Conservation (phyloP, 805 yeast genomes). For the Kurtzmaniella fragi region DNA sequence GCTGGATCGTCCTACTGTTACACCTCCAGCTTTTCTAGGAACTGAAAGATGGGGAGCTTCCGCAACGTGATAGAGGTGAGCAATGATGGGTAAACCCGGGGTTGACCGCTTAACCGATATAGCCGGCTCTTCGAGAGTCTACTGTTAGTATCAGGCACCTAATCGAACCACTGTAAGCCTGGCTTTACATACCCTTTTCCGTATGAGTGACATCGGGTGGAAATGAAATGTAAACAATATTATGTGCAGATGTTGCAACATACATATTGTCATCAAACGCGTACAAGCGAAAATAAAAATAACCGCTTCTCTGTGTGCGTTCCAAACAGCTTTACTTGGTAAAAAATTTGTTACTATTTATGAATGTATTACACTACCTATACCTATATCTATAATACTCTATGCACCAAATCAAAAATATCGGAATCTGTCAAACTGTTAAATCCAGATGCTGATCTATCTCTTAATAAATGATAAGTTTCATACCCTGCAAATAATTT, state of each 20-base stretch:
- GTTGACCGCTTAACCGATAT: background rate
- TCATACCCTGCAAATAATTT: background rate
- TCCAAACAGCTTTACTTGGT: too few species aligned
- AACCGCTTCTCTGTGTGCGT: too few species aligned
- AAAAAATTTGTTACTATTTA: too few species aligned
- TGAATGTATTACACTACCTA: too few species aligned
- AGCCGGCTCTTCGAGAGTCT: too few species aligned
- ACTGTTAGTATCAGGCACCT: too few species aligned
- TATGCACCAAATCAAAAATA: background rate
- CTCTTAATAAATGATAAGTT: conserved; percentile 3
- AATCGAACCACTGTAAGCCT: conserved; percentile 5
- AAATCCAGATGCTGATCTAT: background rate
- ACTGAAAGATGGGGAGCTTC: conserved; percentile 14
- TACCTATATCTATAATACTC: conserved; percentile 6
- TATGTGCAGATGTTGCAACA: conserved; percentile 3
- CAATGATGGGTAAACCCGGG: conserved; percentile 9
- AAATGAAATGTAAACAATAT: background rate
- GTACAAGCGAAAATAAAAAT: too few species aligned
- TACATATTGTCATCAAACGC: too few species aligned
- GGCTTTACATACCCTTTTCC: conserved; percentile 8
- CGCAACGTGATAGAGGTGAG: conserved; percentile 16
- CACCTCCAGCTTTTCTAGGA: conserved; percentile 15
- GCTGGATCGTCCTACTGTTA: conserved; percentile 50
- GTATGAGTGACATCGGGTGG: background rate
- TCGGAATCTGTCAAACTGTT: conserved; percentile 1